Conservation (phyloP, 2,329 filamentous ascomycete species). For the Fonsecaea pugnacius region DNA sequence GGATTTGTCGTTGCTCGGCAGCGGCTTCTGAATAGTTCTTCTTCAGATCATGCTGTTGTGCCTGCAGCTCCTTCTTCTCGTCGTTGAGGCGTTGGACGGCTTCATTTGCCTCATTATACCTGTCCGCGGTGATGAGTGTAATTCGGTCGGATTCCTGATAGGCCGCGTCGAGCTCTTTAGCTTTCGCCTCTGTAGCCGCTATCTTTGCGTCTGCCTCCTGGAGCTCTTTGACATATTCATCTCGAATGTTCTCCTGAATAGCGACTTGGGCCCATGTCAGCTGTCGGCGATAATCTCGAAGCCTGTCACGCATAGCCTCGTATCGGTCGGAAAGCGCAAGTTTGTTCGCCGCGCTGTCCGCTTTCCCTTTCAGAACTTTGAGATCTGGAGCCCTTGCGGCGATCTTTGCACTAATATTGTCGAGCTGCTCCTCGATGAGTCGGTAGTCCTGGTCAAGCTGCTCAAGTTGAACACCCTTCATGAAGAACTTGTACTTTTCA, state of each 20-base stretch:
- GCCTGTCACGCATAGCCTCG: conserved; percentile 65
- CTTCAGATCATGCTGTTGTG: conserved; percentile 59
- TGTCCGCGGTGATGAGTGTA: conserved; percentile 45
- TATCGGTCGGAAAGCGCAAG: conserved; percentile 70
- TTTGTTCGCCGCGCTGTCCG: conserved; percentile 66
- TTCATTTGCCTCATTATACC: conserved; percentile 51
- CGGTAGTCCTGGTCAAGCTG: conserved; percentile 90
- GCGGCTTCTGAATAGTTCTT: conserved; percentile 60
- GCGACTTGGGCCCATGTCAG: conserved; percentile 87
- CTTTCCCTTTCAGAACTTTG: conserved; percentile 60
- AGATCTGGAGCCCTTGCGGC: conserved; percentile 66
- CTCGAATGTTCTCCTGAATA: conserved; percentile 66
- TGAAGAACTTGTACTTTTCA: conserved; percentile 95
- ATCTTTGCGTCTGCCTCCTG: conserved; percentile 53
- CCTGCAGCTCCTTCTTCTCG: conserved; percentile 56
- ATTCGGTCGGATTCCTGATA: conserved; percentile 47
- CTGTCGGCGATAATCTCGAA: conserved; percentile 65
- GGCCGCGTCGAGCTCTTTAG: conserved; percentile 51
- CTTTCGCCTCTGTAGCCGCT: conserved; percentile 49
- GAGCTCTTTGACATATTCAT: conserved; percentile 45
- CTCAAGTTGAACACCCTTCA: conserved; percentile 91
- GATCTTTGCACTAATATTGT: conserved; percentile 70
- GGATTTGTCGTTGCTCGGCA: conserved; percentile 69
- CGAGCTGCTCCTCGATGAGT: conserved; percentile 76
- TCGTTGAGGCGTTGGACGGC: conserved; percentile 51